These are phyloP conservation scores for Torulaspora globosa DNA, from an alignment of 1,139 yeast genomes.

Conservation along the genomic window DNA sequence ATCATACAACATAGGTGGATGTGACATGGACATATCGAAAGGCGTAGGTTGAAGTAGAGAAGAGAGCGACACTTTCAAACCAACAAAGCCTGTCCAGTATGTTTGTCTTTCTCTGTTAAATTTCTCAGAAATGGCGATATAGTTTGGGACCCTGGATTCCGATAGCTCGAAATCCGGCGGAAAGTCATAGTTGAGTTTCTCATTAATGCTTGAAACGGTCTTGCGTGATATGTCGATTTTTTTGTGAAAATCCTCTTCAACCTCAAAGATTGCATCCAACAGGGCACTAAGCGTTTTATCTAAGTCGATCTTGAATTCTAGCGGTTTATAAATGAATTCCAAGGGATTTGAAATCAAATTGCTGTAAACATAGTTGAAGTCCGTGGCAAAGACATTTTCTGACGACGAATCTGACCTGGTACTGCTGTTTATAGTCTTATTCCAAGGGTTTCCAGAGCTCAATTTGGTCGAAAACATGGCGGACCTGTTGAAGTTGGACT, in stretches of 20 bases:
- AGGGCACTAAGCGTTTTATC: slow-evolving; percentile 26
- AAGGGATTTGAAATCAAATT: slow-evolving; percentile 27
- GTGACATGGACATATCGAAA: slow-evolving; percentile 23
- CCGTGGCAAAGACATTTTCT: slow-evolving; percentile 24
- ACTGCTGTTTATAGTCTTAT: slow-evolving; percentile 17
- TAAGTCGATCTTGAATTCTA: slow-evolving; percentile 21
- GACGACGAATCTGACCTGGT: slow-evolving; percentile 15
- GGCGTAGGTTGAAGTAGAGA: slow-evolving; percentile 23
- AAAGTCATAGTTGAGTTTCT: slow-evolving; percentile 22
- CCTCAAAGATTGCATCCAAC: slow-evolving; percentile 28
- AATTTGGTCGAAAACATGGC: slow-evolving; percentile 22
- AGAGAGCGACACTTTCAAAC: slow-evolving; percentile 7
- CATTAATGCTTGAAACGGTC: slow-evolving; percentile 15
- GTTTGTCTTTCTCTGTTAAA: slow-evolving; percentile 17
- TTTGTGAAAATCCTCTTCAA: slow-evolving; percentile 30
- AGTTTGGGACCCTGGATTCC: slow-evolving; percentile 18
- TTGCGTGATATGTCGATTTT: slow-evolving; percentile 18
- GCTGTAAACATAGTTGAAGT: slow-evolving; percentile 25
- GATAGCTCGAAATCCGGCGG: slow-evolving; percentile 18
- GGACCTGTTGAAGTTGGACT: slow-evolving; percentile 34
- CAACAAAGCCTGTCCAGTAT: slow-evolving; percentile 20
- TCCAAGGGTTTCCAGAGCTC: slow-evolving; percentile 24
- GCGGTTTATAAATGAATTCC: slow-evolving; percentile 22
- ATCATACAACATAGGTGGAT: slow-evolving; percentile 22
- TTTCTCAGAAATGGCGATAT: slow-evolving; percentile 17